These are phyloP conservation scores for Microsporum ferrugineum DNA, from an alignment of 2,329 filamentous ascomycete genomes.

Conservation along the genomic window DNA sequence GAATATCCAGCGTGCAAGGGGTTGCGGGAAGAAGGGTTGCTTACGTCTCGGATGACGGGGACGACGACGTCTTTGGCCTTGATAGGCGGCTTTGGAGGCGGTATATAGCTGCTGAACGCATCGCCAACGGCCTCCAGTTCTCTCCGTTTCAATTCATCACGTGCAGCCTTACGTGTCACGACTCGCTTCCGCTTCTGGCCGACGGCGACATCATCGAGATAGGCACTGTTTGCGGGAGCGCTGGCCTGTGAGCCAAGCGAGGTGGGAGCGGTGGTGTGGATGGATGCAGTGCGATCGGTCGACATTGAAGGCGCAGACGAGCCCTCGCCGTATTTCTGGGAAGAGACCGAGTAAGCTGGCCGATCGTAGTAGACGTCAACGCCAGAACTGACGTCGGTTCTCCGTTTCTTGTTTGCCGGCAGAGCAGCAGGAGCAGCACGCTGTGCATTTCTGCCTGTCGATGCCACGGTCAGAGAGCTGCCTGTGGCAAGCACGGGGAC, in stretches of 20 bases:
- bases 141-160: slow-evolving; percentile 69
- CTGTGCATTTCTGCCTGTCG: slow-evolving; percentile 11
- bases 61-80: slow-evolving; percentile 72
- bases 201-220: slow-evolving; percentile 57
- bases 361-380: slow-evolving; percentile 55
- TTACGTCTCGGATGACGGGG: slow-evolving; percentile 48
- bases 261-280: slow-evolving; percentile 80
- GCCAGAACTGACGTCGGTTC: slow-evolving; percentile 40
- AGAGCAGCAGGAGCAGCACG: slow-evolving; percentile 16
- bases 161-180: slow-evolving; percentile 62
- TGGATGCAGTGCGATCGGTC: slow-evolving; percentile 70
- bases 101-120: slow-evolving; percentile 67
- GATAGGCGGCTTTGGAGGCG: slow-evolving; percentile 76
- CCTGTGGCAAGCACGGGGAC: slow-evolving; percentile 12
- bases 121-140: slow-evolving; percentile 61
- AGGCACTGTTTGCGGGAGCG: slow-evolving; percentile 42
- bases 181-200: slow-evolving; percentile 82
- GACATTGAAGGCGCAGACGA: slow-evolving; percentile 62
- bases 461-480: slow-evolving; percentile 23
- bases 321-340: slow-evolving; percentile 55
- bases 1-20: neutral
- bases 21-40: slow-evolving; percentile 18
- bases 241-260: slow-evolving; percentile 60
- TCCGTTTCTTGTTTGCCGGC: slow-evolving; percentile 57
- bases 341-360: slow-evolving; percentile 60